Evolutionary conservation across 2,329 filamentous ascomycete species (phyloP).

Genomic region (Apiospora phragmitis): DNA sequence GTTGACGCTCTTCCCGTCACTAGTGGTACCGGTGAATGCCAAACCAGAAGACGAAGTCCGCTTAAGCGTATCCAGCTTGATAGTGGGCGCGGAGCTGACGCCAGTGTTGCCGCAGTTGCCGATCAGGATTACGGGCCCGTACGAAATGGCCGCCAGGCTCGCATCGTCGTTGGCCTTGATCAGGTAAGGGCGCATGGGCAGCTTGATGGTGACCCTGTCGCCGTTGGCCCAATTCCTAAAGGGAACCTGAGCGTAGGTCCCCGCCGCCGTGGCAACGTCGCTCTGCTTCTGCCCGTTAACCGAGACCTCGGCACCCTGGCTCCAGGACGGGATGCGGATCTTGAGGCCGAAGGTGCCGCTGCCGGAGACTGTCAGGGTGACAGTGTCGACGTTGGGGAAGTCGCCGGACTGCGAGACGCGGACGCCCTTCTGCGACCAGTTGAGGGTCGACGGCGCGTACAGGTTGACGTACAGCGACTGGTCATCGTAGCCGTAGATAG

Average conservation of each 20-base stretch:
- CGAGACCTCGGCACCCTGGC: conserved; percentile 36
- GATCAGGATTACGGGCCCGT: conserved; percentile 45
- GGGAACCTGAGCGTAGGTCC: conserved; percentile 40
- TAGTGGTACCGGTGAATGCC: conserved; percentile 34
- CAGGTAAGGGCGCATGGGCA: conserved; percentile 45
- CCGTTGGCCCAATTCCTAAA: conserved; percentile 42
- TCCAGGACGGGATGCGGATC: conserved; percentile 51
- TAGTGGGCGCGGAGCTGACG: conserved; percentile 27
- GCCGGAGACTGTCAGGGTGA: conserved; percentile 38
- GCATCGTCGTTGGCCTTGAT: conserved; percentile 49
- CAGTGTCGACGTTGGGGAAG: conserved; percentile 42
- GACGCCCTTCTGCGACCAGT: conserved; percentile 42
- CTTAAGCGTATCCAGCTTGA: conserved; percentile 32
- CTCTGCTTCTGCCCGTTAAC: conserved; percentile 40
- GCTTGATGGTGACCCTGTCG: conserved; percentile 42
- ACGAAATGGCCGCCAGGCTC: conserved; percentile 44
- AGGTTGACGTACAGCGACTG: conserved; percentile 48
- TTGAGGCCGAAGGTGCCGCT: conserved; percentile 31
- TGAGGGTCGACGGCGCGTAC: conserved; percentile 46
- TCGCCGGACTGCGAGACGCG: conserved; percentile 43
- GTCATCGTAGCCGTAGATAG: conserved; percentile 48
- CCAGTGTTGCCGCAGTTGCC: conserved; percentile 43
- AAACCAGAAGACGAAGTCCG: conserved; percentile 23
- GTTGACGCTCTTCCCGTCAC: conserved; percentile 27
- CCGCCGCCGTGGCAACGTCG: conserved; percentile 29